These are phyloP conservation scores for Fraxinus greggii DNA, from an alignment of 305 asterid genomes.

Conservation along the genomic window DNA sequence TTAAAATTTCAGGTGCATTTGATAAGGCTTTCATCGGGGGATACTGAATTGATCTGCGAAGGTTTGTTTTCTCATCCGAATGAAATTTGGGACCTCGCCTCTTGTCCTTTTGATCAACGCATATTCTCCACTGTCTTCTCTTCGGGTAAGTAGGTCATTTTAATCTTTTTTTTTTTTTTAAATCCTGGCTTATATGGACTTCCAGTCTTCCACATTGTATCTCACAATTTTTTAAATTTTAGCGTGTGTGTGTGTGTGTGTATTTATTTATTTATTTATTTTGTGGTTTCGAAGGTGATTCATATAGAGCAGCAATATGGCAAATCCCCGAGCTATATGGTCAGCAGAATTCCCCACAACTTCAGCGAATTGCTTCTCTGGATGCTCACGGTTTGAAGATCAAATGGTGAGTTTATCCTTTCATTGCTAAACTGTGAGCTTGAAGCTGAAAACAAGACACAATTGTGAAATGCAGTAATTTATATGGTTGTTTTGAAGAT, in stretches of 20 bases:
- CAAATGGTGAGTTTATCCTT: conserved; percentile 45
- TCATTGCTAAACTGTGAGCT: conserved; percentile 14
- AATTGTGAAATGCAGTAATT: neutral
- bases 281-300: conserved; percentile 53
- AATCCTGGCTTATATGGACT: neutral
- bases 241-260: too few relatives aligned
- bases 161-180: neutral
- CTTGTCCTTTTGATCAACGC: conserved; percentile 90
- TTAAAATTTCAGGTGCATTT: conserved; percentile 67
- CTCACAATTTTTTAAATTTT: neutral
- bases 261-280: conserved; percentile 3
- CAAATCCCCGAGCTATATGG: conserved; percentile 94
- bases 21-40: conserved; percentile 72
- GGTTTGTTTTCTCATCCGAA: conserved; percentile 89
- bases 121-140: conserved; percentile 91
- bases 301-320: conserved; percentile 91
- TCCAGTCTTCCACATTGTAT: neutral
- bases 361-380: conserved; percentile 77
- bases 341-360: conserved; percentile 81
- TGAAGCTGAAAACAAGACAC: conserved; percentile 16
- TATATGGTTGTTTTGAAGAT: neutral
- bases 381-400: conserved; percentile 75
- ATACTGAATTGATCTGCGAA: conserved; percentile 83
- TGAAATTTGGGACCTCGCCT: conserved; percentile 94
- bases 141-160: conserved; percentile 45